Evolutionary conservation across 768 basidiomycete species (phyloP).

Genomic region (Leccinellum luteum): DNA sequence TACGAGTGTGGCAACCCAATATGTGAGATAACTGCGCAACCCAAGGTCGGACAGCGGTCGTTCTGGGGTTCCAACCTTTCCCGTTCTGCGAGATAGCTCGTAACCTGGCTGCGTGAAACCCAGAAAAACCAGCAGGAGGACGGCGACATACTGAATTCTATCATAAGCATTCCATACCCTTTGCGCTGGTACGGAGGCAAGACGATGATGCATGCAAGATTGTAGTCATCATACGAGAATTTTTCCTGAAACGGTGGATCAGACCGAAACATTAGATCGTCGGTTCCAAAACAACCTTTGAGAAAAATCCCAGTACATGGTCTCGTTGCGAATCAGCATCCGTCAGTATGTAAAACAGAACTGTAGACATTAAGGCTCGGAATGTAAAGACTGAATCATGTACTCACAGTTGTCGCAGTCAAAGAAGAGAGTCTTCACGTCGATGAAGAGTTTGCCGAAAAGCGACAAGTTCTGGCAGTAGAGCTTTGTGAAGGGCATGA

Average conservation of each 20-base stretch:
- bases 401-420: slow-evolving; percentile 80
- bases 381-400: neutral
- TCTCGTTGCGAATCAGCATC: slow-evolving; percentile 78
- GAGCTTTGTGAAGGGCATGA: slow-evolving; percentile 47
- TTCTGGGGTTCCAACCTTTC: slow-evolving; percentile 89
- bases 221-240: slow-evolving; percentile 93
- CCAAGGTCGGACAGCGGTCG: slow-evolving; percentile 94
- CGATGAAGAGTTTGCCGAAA: slow-evolving; percentile 98
- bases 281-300: slow-evolving; percentile 42
- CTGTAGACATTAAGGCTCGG: slow-evolving; percentile 25
- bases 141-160: slow-evolving; percentile 87
- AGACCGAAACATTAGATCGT: neutral
- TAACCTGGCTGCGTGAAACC: slow-evolving; percentile 59
- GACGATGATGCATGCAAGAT: slow-evolving; percentile 94
- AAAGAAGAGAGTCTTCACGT: slow-evolving; percentile 93
- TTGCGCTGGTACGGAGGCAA: slow-evolving; percentile 90
- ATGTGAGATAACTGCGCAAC: slow-evolving; percentile 83
- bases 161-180: slow-evolving; percentile 93
- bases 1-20: slow-evolving; percentile 82
- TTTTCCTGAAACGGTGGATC: slow-evolving; percentile 63
- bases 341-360: slow-evolving; percentile 91
- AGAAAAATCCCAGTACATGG: slow-evolving; percentile 74
- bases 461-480: slow-evolving; percentile 96
- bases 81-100: slow-evolving; percentile 77
- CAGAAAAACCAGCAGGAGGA: neutral